Conservation (phyloP, 371 early-diverging fungal species). For the Apophysomyces variabilis region DNA sequence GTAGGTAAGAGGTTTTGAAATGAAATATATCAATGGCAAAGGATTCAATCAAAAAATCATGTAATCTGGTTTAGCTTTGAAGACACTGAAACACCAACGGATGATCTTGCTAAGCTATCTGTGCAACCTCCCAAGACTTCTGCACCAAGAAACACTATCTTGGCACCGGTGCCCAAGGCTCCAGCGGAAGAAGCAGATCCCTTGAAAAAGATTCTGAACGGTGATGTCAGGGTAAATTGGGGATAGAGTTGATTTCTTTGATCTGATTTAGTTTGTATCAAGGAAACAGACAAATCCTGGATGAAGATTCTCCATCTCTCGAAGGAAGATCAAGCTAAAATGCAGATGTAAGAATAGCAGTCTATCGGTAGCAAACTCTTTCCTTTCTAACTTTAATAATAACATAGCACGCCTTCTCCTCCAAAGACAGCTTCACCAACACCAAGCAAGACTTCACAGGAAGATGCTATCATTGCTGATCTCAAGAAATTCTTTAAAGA, state of each 20-base stretch:
- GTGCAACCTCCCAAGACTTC: neutral
- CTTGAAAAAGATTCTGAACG: constrained; percentile 29
- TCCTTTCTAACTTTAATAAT: neutral
- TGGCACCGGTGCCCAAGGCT: constrained; percentile 9
- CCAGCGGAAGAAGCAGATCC: constrained; percentile 9
- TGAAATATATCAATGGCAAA: neutral
- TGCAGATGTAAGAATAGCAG: constrained; percentile 42
- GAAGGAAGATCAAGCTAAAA: constrained; percentile 63
- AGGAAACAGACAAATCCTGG: constrained; percentile 59
- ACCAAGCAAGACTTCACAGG: constrained; percentile 38
- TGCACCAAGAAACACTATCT: neutral
- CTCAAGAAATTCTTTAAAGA: constrained; percentile 51
- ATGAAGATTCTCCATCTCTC: constrained; percentile 69
- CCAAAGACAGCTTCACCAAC: constrained; percentile 20
- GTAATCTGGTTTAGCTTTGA: neutral
- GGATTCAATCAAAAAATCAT: neutral
- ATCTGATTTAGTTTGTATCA: neutral
- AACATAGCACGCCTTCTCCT: constrained; percentile 9
- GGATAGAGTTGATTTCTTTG: neutral
- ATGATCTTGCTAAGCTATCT: neutral
- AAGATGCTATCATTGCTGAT: constrained; percentile 53
- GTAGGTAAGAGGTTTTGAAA: neutral
- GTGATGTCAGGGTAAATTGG: constrained; percentile 14
- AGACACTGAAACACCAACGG: neutral
- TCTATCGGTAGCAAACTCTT: neutral